Evolutionary conservation across 352 stramenopile species (phyloP), one percentile per base, ranked within the genome.

Genomic region (Aphanomyces cochlioides): DNA sequence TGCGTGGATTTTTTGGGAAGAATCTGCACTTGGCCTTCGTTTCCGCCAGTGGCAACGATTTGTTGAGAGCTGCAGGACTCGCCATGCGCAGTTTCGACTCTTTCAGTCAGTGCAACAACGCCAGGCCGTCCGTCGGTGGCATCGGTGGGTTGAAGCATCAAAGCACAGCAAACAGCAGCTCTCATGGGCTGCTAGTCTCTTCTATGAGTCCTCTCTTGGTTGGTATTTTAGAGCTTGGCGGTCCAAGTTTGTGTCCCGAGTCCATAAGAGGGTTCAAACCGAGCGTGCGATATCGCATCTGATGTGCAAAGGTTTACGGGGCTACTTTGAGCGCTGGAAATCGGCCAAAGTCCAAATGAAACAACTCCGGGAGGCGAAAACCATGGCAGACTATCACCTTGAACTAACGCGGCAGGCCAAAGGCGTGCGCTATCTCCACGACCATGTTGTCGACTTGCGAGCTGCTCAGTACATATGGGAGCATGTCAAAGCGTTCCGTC

Each of bases 311-410:
- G 54, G 54, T 10, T 12, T 61, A 10, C 54, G 54, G 5, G 28
- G 54, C 28, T 61, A 43, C 54, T 61, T 61, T 61, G 54, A 61
- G 21, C 54, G 54, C 12, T 61, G 54, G 54, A 37, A 37, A 13
- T 28, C 28, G 19, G 6, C n/a, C 6, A 12, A 39, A 10, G 8
- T 13, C 17, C 15, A 6, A 37, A 12, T 7, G 34, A 7, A 40
- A 7, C 54, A 61, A 0, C n/a, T 37, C 36, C 57, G 57, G 19
- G 19, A 67, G 5, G 59, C 59, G 5, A 56, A 8, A 3, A 19
- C 7, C 3, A 56, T 67, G 59, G 59, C 59, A 6, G 59, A 56
- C n/a, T 41, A 34, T 8, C 59, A 67, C 43, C 43, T 48, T 8
- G n/a, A 34, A 0, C 5, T 50, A 17, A 41, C 59, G 10, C 41